Conservation (phyloP, 352 stramenopile genomes). For the Saprolegnia diclina region DNA sequence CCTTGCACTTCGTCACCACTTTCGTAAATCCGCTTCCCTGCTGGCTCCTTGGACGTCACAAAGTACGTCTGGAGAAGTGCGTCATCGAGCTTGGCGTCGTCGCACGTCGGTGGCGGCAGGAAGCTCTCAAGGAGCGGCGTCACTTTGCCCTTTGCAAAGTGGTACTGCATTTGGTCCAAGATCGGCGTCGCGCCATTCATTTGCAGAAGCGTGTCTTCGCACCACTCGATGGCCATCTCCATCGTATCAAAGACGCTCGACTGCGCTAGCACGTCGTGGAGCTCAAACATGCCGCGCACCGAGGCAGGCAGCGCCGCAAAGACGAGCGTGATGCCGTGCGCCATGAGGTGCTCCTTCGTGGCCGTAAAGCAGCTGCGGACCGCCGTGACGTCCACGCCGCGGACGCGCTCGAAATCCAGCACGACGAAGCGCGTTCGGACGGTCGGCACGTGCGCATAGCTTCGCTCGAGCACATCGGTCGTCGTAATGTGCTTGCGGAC, state of each 20-base stretch:
- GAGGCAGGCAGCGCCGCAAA: slow-evolving; percentile 62
- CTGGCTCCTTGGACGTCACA: slow-evolving; percentile 45
- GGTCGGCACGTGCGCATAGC: slow-evolving; percentile 39
- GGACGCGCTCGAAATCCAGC: slow-evolving; percentile 84
- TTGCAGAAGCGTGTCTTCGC: slow-evolving; percentile 77
- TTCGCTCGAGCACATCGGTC: slow-evolving; percentile 11
- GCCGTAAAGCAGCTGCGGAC: slow-evolving; percentile 80
- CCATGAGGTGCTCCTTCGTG: slow-evolving; percentile 66
- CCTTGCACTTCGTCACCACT: slow-evolving; percentile 54
- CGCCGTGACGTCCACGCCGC: slow-evolving; percentile 84
- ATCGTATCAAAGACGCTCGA: slow-evolving; percentile 78
- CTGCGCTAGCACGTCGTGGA: slow-evolving; percentile 69
- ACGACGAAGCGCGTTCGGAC: slow-evolving; percentile 82
- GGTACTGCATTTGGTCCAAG: slow-evolving; percentile 41
- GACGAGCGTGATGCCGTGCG: slow-evolving; percentile 69
- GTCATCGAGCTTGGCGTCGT: slow-evolving; percentile 38
- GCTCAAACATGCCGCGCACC: slow-evolving; percentile 63
- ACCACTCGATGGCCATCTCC: slow-evolving; percentile 83
- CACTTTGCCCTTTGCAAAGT: slow-evolving; percentile 34
- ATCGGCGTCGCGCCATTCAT: slow-evolving; percentile 42
- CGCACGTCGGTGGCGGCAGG: slow-evolving; percentile 31
- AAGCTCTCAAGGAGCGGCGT: slow-evolving; percentile 64
- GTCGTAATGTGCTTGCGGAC: slow-evolving; percentile 63
- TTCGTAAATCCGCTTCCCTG: slow-evolving; percentile 61
- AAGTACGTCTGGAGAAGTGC: slow-evolving; percentile 73